Percentiles rank a stretch among this genome's conserved stretches.
phyloP scores from a whole-genome alignment of 2,329 filamentous ascomycete species.

The Xylariomycetidae sp. region DNA sequence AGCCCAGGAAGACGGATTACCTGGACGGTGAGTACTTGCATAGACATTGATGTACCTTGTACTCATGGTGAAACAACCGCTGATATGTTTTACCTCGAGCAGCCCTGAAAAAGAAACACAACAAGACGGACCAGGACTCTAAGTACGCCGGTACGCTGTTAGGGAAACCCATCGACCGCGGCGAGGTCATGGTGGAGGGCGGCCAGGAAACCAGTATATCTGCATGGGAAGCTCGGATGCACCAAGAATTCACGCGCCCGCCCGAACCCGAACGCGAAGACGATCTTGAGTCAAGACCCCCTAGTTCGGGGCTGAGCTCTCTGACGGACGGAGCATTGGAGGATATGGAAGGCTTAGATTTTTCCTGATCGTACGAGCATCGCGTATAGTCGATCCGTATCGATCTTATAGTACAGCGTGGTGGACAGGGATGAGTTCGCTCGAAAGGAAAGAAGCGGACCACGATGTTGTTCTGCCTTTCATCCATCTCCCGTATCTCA shows the following conservation, averaged over 20 bases:
- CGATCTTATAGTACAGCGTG: too few relatives aligned
- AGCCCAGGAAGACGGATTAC: slow-evolving; percentile 53
- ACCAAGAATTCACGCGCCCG: slow-evolving; percentile 24
- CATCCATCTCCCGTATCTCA: background rate
- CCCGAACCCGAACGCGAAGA: slow-evolving; percentile 20
- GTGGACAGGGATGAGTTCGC: too few relatives aligned
- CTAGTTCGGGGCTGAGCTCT: slow-evolving; percentile 54
- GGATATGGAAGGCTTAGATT: slow-evolving; percentile 39
- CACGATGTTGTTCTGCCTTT: slow-evolving; percentile 1
- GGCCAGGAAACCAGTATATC: slow-evolving; percentile 62
- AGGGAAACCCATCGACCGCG: slow-evolving; percentile 67
- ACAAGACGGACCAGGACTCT: slow-evolving; percentile 80
- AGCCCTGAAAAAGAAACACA: slow-evolving; percentile 89
- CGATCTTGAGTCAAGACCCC: slow-evolving; percentile 37
- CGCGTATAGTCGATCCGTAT: background rate
- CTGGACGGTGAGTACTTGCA: slow-evolving; percentile 53
- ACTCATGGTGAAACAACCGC: too few relatives aligned
- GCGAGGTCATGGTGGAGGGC: slow-evolving; percentile 73
- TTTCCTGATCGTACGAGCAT: slow-evolving; percentile 7
- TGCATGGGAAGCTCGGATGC: slow-evolving; percentile 54
- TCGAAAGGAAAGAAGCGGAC: slow-evolving; percentile 1
- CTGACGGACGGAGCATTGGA: slow-evolving; percentile 42
- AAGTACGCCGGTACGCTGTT: slow-evolving; percentile 82
- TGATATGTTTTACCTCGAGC: slow-evolving; percentile 1
- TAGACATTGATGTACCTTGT: too few relatives aligned